phyloP scores from a whole-genome alignment of 2,329 filamentous ascomycete genomes.

The Phaeophleospora eucalypticola region DNA sequence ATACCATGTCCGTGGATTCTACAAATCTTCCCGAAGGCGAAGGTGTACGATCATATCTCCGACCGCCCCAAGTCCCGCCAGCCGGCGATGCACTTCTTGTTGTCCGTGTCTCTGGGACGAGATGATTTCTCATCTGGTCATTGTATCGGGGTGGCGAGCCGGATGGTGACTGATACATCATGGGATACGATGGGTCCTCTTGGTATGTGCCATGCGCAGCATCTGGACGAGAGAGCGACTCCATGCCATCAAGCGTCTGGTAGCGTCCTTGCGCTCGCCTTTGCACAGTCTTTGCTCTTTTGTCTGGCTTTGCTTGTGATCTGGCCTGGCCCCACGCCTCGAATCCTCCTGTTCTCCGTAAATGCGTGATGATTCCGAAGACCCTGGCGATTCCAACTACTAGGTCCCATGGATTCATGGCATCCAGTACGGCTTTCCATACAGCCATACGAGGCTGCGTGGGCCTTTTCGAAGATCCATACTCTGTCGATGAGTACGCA shows the following conservation, averaged over 20 bases:
- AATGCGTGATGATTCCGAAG: conserved; percentile 4
- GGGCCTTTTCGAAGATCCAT: conserved; percentile 14
- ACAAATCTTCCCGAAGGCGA: conserved; percentile 4
- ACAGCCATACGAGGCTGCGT: conserved; percentile 12
- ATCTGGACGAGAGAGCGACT: conserved; percentile 9
- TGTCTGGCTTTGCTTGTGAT: conserved; percentile 7
- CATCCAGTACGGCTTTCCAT: conserved; percentile 10
- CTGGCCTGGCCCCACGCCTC: conserved; percentile 5
- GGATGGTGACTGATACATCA: conserved; percentile 3
- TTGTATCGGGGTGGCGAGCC: conserved; percentile 5
- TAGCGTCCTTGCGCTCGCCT: conserved; percentile 10
- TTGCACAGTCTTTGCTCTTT: conserved; percentile 1
- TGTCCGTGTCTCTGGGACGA: conserved; percentile 2
- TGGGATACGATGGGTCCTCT: conserved; percentile 4
- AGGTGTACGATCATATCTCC: conserved; percentile 5
- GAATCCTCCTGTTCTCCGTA: conserved; percentile 5
- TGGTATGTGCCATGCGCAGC: conserved; percentile 1
- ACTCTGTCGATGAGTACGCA: conserved; percentile 24
- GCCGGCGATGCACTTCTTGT: conserved; percentile 2
- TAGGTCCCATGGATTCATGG: conserved; percentile 7
- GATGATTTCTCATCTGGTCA: neutral
- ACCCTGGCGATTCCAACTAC: conserved; percentile 1
- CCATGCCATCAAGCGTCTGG: conserved; percentile 12
- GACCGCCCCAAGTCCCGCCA: conserved; percentile 5
- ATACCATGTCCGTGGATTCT: conserved; percentile 7